These are phyloP conservation scores for Salix udensis DNA, from an alignment of 345 rosid genomes.

Conservation along the genomic window DNA sequence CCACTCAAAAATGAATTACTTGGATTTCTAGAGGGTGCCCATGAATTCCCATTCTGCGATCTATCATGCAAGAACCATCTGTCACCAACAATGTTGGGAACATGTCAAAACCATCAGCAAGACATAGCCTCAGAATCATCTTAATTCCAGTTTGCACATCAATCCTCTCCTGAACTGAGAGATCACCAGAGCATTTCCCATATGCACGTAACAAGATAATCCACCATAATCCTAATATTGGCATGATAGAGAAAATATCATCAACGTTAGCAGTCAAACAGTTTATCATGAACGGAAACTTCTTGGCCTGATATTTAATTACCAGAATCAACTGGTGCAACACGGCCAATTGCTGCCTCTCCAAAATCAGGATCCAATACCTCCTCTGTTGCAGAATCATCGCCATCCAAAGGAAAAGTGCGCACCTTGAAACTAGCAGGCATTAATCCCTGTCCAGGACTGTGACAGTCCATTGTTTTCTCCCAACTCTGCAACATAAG, in stretches of 20 bases:
- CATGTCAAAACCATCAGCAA: constrained; percentile 98
- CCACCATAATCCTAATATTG: constrained; percentile 85
- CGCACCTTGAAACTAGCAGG: constrained; percentile 96
- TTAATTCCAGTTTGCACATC: constrained; percentile 96
- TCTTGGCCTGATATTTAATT: constrained; percentile 5
- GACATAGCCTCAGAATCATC: constrained; percentile 83
- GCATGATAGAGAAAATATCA: constrained; percentile 14
- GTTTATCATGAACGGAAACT: background rate
- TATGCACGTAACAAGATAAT: constrained; percentile 83
- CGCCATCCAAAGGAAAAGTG: constrained; percentile 76
- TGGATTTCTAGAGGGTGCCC: constrained; percentile 96
- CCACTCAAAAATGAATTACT: constrained; percentile 28
- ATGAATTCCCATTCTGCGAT: constrained; percentile 97
- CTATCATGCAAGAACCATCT: constrained; percentile 99
- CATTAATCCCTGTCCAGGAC: constrained; percentile 97
- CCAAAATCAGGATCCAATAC: constrained; percentile 94
- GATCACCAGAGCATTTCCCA: constrained; percentile 86
- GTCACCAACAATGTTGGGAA: constrained; percentile 90
- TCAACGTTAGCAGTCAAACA: background rate
- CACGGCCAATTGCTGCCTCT: constrained; percentile 97
- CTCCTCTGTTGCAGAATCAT: constrained; percentile 75
- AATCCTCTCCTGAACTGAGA: constrained; percentile 76
- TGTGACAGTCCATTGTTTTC: constrained; percentile 95
- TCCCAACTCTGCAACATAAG: constrained; percentile 72
- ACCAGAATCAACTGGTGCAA: constrained; percentile 98